Evolutionary conservation across 495 filamentous ascomycete genomes (phyloP), one percentile per base, ranked within the genome.

Genomic region (Trichocladium uniseriatum): DNA sequence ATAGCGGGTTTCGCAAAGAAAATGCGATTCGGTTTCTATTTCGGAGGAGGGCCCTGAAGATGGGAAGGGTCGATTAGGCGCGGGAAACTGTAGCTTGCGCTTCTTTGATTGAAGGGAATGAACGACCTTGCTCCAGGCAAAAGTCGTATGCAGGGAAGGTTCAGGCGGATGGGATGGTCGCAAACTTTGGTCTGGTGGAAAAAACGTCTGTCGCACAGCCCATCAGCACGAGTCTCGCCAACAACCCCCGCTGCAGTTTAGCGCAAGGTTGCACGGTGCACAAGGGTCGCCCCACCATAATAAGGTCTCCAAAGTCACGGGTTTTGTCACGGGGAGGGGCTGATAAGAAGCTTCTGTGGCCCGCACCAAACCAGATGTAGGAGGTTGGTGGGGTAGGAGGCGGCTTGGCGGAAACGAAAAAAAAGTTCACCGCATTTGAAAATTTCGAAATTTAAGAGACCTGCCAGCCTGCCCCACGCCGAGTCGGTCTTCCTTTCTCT

Each of bases 401-500:
- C 49, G 38, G 45, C 38, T 44, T 51, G 42, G 55, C 52, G 41
- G 54, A 41, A 40, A 49, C 49, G 52, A 60, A 59, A 61, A 59
- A 59, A 58, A 57, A 57, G 55, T 63, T 60, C 57, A 55, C 55
- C 51, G 55, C 55, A 59, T 36, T 50, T 53, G 53, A 65, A 67
- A 63, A 57, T 54, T 66, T 58, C 57, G 47, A 54, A 57, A 55
- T 49, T 59, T 55, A 57, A 61, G 13, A 52, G 51, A 48, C 28
- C 37, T 20, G 43, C 27, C 51, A 53, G 55, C 42, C 56, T 58
- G 59, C 65, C 65, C 65, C 65, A 66, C 65, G 65, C 44, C 53
- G 43, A 51, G 45, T 58, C 57, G 44, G 45, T 49, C 52, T 56
- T 51, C 52, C 52, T 40, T 51, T 52, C 43, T 38, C 48, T 55